Percentiles rank a stretch among this genome's conserved stretches.
Evolutionary conservation across 1,284 basidiomycete genomes (phyloP).

Genomic region (Microbotryum lychnidis-dioicae): DNA sequence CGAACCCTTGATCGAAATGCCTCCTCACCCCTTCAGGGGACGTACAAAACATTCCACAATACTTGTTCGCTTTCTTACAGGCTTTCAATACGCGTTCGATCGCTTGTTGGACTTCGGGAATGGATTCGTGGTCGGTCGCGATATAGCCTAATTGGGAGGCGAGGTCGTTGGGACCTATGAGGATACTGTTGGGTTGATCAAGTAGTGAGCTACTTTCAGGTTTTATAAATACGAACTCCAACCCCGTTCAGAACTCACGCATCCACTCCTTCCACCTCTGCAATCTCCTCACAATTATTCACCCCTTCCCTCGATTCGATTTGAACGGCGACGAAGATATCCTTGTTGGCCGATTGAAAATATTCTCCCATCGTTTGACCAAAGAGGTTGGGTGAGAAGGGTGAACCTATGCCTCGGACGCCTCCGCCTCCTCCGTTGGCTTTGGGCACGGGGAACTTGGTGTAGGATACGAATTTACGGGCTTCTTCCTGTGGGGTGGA

Average conservation of each 20-base stretch:
- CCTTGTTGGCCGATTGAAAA: constrained; percentile 33
- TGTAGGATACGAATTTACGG: constrained; percentile 28
- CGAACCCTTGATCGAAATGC: constrained; percentile 31
- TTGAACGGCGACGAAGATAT: constrained; percentile 37
- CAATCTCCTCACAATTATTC: constrained; percentile 39
- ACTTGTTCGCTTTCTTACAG: constrained; percentile 35
- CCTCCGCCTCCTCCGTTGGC: constrained; percentile 11
- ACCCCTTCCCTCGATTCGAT: constrained; percentile 38
- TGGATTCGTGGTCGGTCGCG: constrained; percentile 32
- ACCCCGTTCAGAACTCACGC: constrained; percentile 1
- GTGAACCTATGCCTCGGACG: constrained; percentile 36
- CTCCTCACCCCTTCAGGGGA: constrained; percentile 19
- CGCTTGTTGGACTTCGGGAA: constrained; percentile 35
- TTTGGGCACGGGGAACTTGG: constrained; percentile 29
- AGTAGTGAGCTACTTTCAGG: too few relatives aligned
- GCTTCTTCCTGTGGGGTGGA: constrained; percentile 22
- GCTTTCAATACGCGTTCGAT: constrained; percentile 36
- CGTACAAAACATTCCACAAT: constrained; percentile 33
- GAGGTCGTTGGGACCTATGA: constrained; percentile 39
- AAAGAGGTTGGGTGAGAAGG: constrained; percentile 37
- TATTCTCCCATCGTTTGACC: constrained; percentile 35
- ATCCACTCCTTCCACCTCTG: constrained; percentile 36
- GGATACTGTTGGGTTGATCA: constrained; percentile 18
- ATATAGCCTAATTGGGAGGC: constrained; percentile 35
- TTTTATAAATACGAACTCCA: background rate